Conservation (phyloP, 2,329 filamentous ascomycete genomes). For the Exophiala calicioides region DNA sequence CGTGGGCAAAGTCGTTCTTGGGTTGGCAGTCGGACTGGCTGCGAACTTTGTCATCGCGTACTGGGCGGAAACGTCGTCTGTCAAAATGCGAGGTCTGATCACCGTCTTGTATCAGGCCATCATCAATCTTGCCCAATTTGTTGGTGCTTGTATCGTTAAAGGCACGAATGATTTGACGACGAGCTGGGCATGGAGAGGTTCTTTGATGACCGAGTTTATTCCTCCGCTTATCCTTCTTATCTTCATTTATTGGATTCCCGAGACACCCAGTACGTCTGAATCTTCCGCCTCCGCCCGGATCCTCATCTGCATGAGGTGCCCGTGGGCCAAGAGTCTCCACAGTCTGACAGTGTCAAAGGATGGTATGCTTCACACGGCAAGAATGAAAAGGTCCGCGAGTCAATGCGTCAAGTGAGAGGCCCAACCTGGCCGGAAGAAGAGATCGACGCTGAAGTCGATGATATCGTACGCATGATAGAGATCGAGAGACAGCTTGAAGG, state of each 20-base stretch:
- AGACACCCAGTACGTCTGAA: slow-evolving; percentile 65
- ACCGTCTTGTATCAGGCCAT: slow-evolving; percentile 70
- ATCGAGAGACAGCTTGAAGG: slow-evolving; percentile 13
- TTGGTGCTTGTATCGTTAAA: slow-evolving; percentile 69
- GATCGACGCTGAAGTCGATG: slow-evolving; percentile 12
- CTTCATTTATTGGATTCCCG: slow-evolving; percentile 61
- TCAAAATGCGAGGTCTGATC: slow-evolving; percentile 44
- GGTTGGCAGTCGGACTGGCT: slow-evolving; percentile 79
- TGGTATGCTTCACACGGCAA: slow-evolving; percentile 59
- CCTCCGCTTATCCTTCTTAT: slow-evolving; percentile 53
- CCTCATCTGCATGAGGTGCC: slow-evolving; percentile 62
- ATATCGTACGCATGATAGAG: slow-evolving; percentile 6
- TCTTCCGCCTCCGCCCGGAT: slow-evolving; percentile 51
- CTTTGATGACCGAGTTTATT: slow-evolving; percentile 63
- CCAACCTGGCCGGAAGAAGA: slow-evolving; percentile 5
- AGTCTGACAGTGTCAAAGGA: slow-evolving; percentile 73
- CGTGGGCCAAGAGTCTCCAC: slow-evolving; percentile 69
- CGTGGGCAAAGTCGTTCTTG: slow-evolving; percentile 38
- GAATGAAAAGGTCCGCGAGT: slow-evolving; percentile 1
- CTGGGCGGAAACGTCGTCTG: slow-evolving; percentile 73
- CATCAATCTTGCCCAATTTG: slow-evolving; percentile 69
- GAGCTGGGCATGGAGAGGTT: slow-evolving; percentile 73
- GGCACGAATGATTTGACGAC: slow-evolving; percentile 61
- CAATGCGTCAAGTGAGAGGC: slow-evolving; percentile 9
- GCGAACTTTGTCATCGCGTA: slow-evolving; percentile 92